Percentiles rank a stretch among this genome's conserved stretches.
These are phyloP conservation scores for Cenococcum geophilum DNA, from an alignment of 495 filamentous ascomycete genomes.

Conservation along the genomic window DNA sequence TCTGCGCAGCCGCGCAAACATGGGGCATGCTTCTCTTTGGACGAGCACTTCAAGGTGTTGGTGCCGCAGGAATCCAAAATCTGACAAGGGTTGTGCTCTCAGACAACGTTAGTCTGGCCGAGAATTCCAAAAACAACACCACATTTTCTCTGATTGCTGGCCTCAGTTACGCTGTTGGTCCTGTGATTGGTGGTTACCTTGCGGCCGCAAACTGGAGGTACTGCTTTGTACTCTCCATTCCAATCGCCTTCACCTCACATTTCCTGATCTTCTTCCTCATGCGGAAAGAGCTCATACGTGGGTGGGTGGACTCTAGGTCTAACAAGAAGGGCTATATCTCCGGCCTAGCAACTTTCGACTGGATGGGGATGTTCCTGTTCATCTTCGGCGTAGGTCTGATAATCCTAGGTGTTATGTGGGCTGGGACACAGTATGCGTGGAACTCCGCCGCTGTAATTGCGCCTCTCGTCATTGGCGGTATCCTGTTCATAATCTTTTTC, in stretches of 20 bases:
- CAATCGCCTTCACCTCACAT: slow-evolving; percentile 41
- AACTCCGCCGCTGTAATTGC: slow-evolving; percentile 44
- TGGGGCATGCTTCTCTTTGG: slow-evolving; percentile 54
- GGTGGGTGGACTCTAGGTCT: slow-evolving; percentile 2
- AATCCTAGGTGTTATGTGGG: slow-evolving; percentile 56
- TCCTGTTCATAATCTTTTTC: slow-evolving; percentile 46
- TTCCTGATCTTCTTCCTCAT: slow-evolving; percentile 42
- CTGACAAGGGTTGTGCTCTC: slow-evolving; percentile 51
- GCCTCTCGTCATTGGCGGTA: slow-evolving; percentile 46
- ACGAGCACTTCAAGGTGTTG: slow-evolving; percentile 52
- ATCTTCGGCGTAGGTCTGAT: slow-evolving; percentile 52
- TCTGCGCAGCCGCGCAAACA: slow-evolving; percentile 49
- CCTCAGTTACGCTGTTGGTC: slow-evolving; percentile 49
- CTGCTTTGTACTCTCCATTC: slow-evolving; percentile 54
- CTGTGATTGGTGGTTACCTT: slow-evolving; percentile 47
- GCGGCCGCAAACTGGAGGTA: slow-evolving; percentile 50
- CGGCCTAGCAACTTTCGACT: slow-evolving; percentile 49
- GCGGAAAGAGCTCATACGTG: slow-evolving; percentile 39
- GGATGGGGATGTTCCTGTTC: slow-evolving; percentile 51
- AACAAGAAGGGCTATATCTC: slow-evolving; percentile 29
- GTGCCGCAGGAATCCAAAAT: slow-evolving; percentile 50
- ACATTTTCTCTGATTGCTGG: slow-evolving; percentile 49
- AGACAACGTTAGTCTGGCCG: slow-evolving; percentile 50
- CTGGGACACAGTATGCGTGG: slow-evolving; percentile 53
- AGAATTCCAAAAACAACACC: slow-evolving; percentile 54